Base-by-base conservation (phyloP, 768 basidiomycete genomes). In the Gymnopilus dilepis region DNA sequence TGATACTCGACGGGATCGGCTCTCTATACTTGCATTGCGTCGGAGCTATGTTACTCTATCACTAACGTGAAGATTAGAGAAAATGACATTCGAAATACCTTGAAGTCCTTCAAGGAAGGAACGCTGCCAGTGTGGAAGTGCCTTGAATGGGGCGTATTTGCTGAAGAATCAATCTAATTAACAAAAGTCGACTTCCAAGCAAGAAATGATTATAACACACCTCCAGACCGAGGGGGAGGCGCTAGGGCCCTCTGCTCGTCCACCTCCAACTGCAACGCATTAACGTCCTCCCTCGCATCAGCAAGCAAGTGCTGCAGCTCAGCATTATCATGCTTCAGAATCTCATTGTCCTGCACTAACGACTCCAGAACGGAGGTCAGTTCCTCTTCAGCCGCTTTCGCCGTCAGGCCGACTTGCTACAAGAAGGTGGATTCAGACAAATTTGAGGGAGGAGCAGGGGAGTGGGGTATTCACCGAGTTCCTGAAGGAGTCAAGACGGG, bases 331-430 rank as follows among this genome's bases (percentile, higher is more conserved):
- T 85, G 86, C 73, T 92, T 92, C 55, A 96, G 76, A 24, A 81
- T 81, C 65, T 95, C 92, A 67, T 95, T 97, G 67, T 93, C 92
- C 33, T 87, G 85, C 7, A 95, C 94, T 30, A 97, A 80, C n/a
- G 89, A 86, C 71, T 94, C 93, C 13, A 97, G 77, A 12, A 95
- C 86, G 56, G 80, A 77, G 33, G 82, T 86, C 17, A 92, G 76
- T 67, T 91, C 90, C 15, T 82, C 73, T 56, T 88, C 81, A 50
- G 86, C 86, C 24, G 73, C 69, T 63, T 76, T 71, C 13, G 79
- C 76, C 33, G 81, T 73, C 52, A 76, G 69, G 24, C 78, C 74
- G 19, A 78, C 61, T 73, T 84, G 74, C 81, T 81, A 34, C 28
- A 41, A 54, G 59, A 47, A 64, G 42, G 66, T 76, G 54, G 24